Base-by-base conservation (phyloP, 345 rosid genomes). In the Eucalyptus curtisii region DNA sequence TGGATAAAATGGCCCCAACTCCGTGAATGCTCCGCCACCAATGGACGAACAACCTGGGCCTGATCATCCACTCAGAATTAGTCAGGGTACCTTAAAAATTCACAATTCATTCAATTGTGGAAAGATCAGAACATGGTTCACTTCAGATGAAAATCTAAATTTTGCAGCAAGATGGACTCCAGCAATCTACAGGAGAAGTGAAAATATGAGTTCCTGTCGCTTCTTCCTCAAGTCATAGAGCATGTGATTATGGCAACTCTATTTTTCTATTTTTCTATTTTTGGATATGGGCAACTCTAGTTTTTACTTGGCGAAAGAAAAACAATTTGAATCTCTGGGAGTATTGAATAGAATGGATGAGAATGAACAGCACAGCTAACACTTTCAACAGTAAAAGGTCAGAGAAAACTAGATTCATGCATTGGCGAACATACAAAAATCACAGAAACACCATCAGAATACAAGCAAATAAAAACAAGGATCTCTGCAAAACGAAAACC, bases 41-140 rank as follows among this genome's bases (percentile, higher is more conserved):
- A 97, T 86, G 33, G 99, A 97, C 40, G 99, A 97, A 90, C 99
- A 97, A 53, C 99, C 99, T 5, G 98, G 99, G 64, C 99, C 99
- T 97, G 95, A 68, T 89, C 89, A 90, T 59, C 52, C 44, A 64
- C 10, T 81, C 87, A 22, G 10, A 10, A n/a, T 24, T 68, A 25
- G 64, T 66, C 33, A 40, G 37, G 13, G 2, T 66, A 20, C 13
- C 30, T n/a, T 49, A 64, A 49, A 15, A 86, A 50, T 86, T 33
- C 45, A n/a, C 27, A 50, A 17, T 55, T 55, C 50, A 86, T 49
- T 11, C 64, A 86, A 49, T 22, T 50, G 30, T 13, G 44, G 53
- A 31, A 50, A 49, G 64, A 17, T 11, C 13, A 50, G 53, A 49
- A 48, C 61, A 49, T 3, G 30, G 30, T 31, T 49, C 87, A n/a